Base-by-base conservation (phyloP, 495 filamentous ascomycete species). In the Hyaloscypha hepaticicola region DNA sequence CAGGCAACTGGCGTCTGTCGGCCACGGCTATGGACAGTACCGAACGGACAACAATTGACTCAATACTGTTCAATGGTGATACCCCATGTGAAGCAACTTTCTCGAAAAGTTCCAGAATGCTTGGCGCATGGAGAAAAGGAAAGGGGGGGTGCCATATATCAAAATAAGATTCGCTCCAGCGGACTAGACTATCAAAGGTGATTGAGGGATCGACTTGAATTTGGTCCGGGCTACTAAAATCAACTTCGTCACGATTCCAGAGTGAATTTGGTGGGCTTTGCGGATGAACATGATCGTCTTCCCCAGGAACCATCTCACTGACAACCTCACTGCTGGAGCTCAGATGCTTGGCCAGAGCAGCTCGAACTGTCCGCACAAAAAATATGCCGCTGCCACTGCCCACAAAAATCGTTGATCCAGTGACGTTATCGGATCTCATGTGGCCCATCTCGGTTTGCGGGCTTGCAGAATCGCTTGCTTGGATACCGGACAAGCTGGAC, bases 311-410 rank as follows among this genome's bases (percentile, higher is more conserved):
- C 1, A 75, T 73, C 29, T 73, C 74, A 52, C 69, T 72, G 19
- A 71, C 61, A 55, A 67, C 63, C 66, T 74, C 73, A 25, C 67
- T 70, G 14, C 22, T 26, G 25, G 75, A 38, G 19, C 75, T 76
- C 2, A 73, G 76, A 28, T 74, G 76, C 24, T 74, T 75, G 1
- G 79, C 74, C 66, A 82, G 77, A 26, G 76, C 75, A 66, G 76
- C 70, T 55, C 78, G 78, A 5, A 83, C 80, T 56, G 76, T 75
- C 9, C 77, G 76, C 41, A 82, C 77, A 52, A 83, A 80, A 58
- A 81, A 74, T 19, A 83, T 81, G 2, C 80, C 80, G 60, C 80
- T 82, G n/a, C 75, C 79, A 56, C 80, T 82, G 24, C 80, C 80
- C 28, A 82, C 66, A 52, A 80, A 80, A 8, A 45, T 62, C 21